Base-by-base conservation (phyloP, 2,329 filamentous ascomycete species). In the Ambrosiella cleistominuta region DNA sequence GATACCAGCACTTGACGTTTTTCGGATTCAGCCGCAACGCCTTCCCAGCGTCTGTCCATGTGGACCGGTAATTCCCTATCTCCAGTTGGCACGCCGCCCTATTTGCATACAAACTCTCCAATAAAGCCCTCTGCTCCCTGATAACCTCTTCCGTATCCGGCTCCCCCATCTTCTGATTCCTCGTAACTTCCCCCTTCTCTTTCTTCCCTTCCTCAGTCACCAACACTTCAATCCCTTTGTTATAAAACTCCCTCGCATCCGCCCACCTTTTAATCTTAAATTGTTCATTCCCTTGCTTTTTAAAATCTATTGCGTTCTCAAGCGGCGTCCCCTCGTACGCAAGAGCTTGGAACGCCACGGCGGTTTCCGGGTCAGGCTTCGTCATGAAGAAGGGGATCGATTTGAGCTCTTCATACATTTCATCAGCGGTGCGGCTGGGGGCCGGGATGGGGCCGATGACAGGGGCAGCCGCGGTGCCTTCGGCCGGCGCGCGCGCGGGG, bases 321-420 rank as follows among this genome's bases (percentile, higher is more conserved):
- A 83, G 77, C 54, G 87, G 82, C 7, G 89, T 90, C 17, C 93
- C 94, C 72, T 98, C 93, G 68, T 96, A 95, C 37, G 88, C 88
- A 44, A 98, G 74, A 0, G 93, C 91, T 67, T 87, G 85, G 61
- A 98, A 76, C 0, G 93, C 94, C 65, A 94, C 89, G 0, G 95
- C 75, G 64, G 86, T 82, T 62, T 85, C 75, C 66, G 95, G 95
- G 63, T 90, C 84, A 63, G 94, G 86, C 64, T 87, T 83, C 37
- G 89, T 97, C 93, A 98, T 98, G 75, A 98, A 98, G 42, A 98
- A 78, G 6, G 93, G 93, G 38, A 75, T 78, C 67, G 75, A 74
- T 68, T 80, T 79, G 47, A 82, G 70, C 54, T 81, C 78, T 8
- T 74, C 74, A 59, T 76, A 68, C 39, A 81, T 74, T 64, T 81